Base-by-base conservation (phyloP, 2,329 filamentous ascomycete species). In the Calonectria pseudoreteaudii region DNA sequence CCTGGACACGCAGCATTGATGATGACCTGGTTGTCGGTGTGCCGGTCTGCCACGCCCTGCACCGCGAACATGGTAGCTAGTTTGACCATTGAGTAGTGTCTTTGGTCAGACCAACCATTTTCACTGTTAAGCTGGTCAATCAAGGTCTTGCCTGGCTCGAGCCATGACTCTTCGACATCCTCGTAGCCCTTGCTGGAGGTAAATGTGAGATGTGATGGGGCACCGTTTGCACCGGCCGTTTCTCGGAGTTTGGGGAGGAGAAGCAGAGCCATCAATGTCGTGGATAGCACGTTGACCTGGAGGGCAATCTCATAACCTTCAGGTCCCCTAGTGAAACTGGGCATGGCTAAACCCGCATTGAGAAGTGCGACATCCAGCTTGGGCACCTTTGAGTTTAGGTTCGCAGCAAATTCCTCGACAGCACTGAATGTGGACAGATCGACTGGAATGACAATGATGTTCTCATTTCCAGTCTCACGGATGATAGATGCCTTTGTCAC, bases 31-130 rank as follows among this genome's bases (percentile, higher is more conserved):
- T 26, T 36, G 53, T 58, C 53, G 31, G 10, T 23, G n/a, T 23
- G 13, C 20, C 53, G 31, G 53, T 11, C n/a, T 16, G 53, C 53
- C 20, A 58, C 53, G 7, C 53, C 53, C n/a, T 58, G 53, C 31
- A 58, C 10, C 10, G 31, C 31, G 31, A 58, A 58, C 53, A 58
- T 58, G 31, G 53, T 58, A 16, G 53, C 53, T 3, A 58, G 31
- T n/a, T 58, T 58, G 53, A 58, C 53, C 53, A 58, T 58, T 36
- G 31, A 36, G 53, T 58, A 58, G 53, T 58, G 53, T 58, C 53
- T 58, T 18, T 58, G 53, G n/a, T 58, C 53, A 9, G 53, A 58
- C 53, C 53, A 58, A 7, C 53, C 53, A 23, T 1, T 10, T 13
- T 58, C 53, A 4, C 31, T 58, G 31, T 58, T 58, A 10, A 58